Conservation (phyloP, 345 rosid species). For the Lepidium aucheri region DNA sequence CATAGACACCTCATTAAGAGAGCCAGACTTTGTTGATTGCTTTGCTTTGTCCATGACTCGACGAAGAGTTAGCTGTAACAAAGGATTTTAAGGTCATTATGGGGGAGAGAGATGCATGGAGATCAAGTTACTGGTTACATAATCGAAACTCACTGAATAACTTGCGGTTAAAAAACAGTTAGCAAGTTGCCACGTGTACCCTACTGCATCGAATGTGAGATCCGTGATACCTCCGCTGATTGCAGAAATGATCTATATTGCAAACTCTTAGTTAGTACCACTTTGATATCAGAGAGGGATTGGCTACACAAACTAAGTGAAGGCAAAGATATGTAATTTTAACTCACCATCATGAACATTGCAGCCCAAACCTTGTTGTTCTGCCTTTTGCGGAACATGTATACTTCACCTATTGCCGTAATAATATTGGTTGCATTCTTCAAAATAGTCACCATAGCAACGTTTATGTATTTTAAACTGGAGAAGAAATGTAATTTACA, state of each 20-base stretch:
- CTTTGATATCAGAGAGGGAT: neutral
- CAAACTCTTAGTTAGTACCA: slow-evolving; percentile 5
- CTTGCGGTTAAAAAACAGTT: slow-evolving; percentile 86
- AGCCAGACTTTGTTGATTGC: slow-evolving; percentile 60
- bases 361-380: slow-evolving; percentile 90
- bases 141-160: slow-evolving; percentile 53
- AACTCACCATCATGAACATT: slow-evolving; percentile 78
- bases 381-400: slow-evolving; percentile 77
- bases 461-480: slow-evolving; percentile 85
- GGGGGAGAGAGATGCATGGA: neutral
- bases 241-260: slow-evolving; percentile 76
- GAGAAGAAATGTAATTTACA: slow-evolving; percentile 18
- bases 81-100: neutral
- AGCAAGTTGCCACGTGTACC: slow-evolving; percentile 71
- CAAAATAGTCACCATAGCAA: slow-evolving; percentile 95
- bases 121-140: slow-evolving; percentile 3
- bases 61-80: slow-evolving; percentile 64
- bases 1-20: slow-evolving; percentile 82
- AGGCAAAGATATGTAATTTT: neutral
- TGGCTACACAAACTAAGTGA: neutral
- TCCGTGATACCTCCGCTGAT: slow-evolving; percentile 77
- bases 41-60: slow-evolving; percentile 87
- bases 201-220: slow-evolving; percentile 64
- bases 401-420: slow-evolving; percentile 81
- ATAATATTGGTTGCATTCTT: slow-evolving; percentile 90